phyloP scores from a whole-genome alignment of 805 yeast species.

The Lipomyces starkeyi region DNA sequence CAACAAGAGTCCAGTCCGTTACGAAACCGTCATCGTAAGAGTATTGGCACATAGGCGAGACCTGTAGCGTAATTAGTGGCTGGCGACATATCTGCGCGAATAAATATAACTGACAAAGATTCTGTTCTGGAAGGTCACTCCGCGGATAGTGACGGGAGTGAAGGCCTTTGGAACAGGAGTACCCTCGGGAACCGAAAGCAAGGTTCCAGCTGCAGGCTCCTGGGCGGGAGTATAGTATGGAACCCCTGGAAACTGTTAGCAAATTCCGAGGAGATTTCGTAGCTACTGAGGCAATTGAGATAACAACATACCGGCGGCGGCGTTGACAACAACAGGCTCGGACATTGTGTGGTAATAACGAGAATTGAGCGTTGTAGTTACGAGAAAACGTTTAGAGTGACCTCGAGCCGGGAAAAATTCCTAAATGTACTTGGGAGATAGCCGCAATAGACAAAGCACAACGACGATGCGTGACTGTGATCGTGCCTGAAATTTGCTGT shows the following conservation, averaged over 20 bases:
- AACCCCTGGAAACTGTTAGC: conserved; percentile 19
- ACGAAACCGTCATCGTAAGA: conserved; percentile 52
- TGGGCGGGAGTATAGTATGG: conserved; percentile 46
- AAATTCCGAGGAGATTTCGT: background rate
- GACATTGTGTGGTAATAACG: background rate
- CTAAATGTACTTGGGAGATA: too few species aligned
- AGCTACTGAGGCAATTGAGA: background rate
- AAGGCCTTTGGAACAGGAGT: conserved; percentile 50
- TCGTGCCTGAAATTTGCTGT: too few species aligned
- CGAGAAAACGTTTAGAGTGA: background rate
- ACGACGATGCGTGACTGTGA: too few species aligned
- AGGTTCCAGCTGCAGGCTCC: conserved; percentile 49
- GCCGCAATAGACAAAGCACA: too few species aligned
- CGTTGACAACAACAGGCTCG: background rate
- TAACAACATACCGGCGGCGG: background rate
- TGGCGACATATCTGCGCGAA: conserved; percentile 55
- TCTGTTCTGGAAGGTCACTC: conserved; percentile 55
- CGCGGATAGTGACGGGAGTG: conserved; percentile 52
- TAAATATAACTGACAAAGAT: conserved; percentile 45
- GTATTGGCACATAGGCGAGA: conserved; percentile 52
- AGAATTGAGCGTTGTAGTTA: background rate
- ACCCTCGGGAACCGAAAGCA: conserved; percentile 36
- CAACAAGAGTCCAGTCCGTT: conserved; percentile 56
- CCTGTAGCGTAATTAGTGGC: conserved; percentile 6
- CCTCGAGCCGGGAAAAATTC: background rate